phyloP scores from a whole-genome alignment of 2,329 filamentous ascomycete genomes.

The Alternaria sp. region DNA sequence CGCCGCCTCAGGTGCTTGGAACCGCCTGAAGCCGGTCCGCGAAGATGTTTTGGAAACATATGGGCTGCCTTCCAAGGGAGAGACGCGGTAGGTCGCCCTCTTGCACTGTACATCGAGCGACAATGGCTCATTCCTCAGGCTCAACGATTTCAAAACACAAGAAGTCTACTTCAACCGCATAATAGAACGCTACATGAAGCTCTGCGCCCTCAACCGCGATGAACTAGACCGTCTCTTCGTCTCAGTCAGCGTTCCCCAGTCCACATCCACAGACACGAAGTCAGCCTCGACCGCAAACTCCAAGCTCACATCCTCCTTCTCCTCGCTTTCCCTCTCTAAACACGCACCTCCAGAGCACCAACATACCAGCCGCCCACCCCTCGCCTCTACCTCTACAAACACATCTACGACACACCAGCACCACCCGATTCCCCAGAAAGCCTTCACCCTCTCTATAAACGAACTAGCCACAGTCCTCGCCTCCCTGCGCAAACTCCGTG shows the following conservation, averaged over 20 bases:
- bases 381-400: conserved; percentile 5
- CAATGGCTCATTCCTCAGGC: conserved; percentile 22
- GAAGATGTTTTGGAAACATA: conserved; percentile 81
- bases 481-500: conserved; percentile 89
- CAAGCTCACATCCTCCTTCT: conserved; percentile 22
- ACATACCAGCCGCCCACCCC: neutral
- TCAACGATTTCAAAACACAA: conserved; percentile 75
- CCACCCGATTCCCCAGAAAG: conserved; percentile 35
- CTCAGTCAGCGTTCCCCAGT: conserved; percentile 58
- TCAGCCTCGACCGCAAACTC: conserved; percentile 12
- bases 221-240: conserved; percentile 79
- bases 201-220: conserved; percentile 79
- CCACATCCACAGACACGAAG: neutral
- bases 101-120: neutral
- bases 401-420: conserved; percentile 15
- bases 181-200: conserved; percentile 86
- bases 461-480: conserved; percentile 78
- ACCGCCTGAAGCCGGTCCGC: conserved; percentile 72
- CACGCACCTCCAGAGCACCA: conserved; percentile 24
- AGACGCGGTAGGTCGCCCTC: conserved; percentile 69
- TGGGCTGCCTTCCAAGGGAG: conserved; percentile 89
- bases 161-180: conserved; percentile 88
- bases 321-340: conserved; percentile 29
- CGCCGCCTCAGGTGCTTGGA: conserved; percentile 50
- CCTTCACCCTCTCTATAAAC: conserved; percentile 48